Evolutionary conservation across 805 yeast species (phyloP), one percentile per base, ranked within the genome.

Genomic region (Ogataea ramenticola): DNA sequence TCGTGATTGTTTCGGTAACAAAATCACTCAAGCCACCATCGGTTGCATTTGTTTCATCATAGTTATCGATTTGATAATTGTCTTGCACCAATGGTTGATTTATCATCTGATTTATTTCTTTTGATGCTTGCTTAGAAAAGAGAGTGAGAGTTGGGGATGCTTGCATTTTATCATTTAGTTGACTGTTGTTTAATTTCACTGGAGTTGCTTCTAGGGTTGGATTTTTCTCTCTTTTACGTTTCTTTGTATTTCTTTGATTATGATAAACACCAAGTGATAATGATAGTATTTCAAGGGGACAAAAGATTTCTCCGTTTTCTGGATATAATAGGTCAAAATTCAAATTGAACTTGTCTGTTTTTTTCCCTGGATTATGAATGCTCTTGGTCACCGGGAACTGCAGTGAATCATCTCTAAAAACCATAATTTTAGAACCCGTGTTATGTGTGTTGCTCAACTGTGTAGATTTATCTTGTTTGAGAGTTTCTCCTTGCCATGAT

Each of bases 121-220:
- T 75, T 45, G 79, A 74, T 2, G 96, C 91, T 53, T 80, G 78
- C 41, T 79, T 78, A 0, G 96, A 83, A 56, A 74, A 82, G 55
- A 82, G 65, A 0, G 96, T 89, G 49, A 84, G 73, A 0, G 96
- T 88, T 1, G 95, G 95, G 0, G 95, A 83, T 14, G 70, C 66
- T 9, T 30, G 34, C 3, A 17, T 9, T 26, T 26, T 37, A n/a
- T 20, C 22, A 15, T 14, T 4, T 8, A 5, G 4, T 20, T 12
- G 10, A 20, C 8, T 36, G 21, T 26, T n/a, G 24, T 36, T 20
- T 22, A 29, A 36, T 17, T n/a, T 36, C 21, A n/a, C 3, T 10
- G 39, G 31, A 2, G 31, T 26, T n/a, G 31, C 16, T 19, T 12
- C 10, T 10, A 32, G 31, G 6, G 20, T 26, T n/a, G 21, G 4